Conservation (phyloP, 208 protist genomes). For the Crithidia expoeki region DNA sequence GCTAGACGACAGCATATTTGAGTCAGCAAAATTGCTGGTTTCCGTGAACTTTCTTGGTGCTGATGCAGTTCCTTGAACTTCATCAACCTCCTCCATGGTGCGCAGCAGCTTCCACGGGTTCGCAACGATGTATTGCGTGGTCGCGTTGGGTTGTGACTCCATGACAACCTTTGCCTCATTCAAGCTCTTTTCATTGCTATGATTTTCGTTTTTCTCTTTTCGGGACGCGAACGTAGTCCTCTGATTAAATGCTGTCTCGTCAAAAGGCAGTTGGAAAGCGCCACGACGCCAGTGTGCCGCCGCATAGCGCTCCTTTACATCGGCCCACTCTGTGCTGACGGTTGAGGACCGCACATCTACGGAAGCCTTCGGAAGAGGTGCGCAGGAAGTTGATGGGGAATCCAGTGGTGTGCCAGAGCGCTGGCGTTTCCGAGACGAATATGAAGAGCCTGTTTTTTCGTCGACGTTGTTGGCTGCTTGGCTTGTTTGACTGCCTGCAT, state of each 20-base stretch:
- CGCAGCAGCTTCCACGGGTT: slow-evolving; percentile 33
- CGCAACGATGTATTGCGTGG: slow-evolving; percentile 8
- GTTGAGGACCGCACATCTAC: no score
- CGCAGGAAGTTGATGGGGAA: not conserved
- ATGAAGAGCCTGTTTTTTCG: no score
- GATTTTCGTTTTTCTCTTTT: not conserved
- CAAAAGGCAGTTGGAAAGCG: slow-evolving; percentile 11
- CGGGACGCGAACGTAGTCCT: not conserved
- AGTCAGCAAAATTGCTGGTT: not conserved
- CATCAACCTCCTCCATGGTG: not conserved
- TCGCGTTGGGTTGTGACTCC: not conserved
- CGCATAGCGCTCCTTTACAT: slow-evolving; percentile 8
- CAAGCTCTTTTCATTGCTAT: no score
- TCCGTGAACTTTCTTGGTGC: not conserved
- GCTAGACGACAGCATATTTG: not conserved
- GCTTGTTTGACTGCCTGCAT: no score
- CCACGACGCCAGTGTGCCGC: slow-evolving; percentile 34
- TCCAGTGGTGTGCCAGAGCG: slow-evolving; percentile 2
- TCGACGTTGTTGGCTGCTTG: no score
- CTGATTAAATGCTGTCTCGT: not conserved
- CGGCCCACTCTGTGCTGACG: no score
- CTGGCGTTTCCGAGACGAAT: not conserved
- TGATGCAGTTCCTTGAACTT: not conserved
- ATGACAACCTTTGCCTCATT: no score
- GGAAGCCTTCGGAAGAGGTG: no score